Conservation (phyloP, 2,329 filamentous ascomycete genomes). For the Aspergillus viridinutans region DNA sequence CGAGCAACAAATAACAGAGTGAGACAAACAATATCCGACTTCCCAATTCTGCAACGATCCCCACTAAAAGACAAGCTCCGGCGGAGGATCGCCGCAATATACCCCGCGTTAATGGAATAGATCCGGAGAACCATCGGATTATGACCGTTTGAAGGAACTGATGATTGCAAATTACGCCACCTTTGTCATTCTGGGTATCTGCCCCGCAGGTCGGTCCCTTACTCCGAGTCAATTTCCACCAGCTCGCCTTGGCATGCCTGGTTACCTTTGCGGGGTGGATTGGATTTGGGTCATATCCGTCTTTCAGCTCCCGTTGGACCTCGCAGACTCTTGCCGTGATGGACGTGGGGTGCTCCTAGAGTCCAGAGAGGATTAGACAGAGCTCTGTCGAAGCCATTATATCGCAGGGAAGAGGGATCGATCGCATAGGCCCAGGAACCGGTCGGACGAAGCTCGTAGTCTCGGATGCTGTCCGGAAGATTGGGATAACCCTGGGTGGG, state of each 20-base stretch:
- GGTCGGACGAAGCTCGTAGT: conserved; percentile 35
- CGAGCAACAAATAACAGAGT: background rate
- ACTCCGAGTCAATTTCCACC: conserved; percentile 28
- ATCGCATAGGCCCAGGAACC: conserved; percentile 26
- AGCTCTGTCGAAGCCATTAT: conserved; percentile 18
- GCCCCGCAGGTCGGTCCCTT: too few relatives aligned
- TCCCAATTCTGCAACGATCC: background rate
- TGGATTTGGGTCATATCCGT: conserved; percentile 33
- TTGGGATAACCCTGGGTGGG: conserved; percentile 18
- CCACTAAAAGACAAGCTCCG: background rate
- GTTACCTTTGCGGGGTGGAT: conserved; percentile 28
- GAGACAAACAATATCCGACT: background rate
- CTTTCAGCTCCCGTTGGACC: conserved; percentile 36
- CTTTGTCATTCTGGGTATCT: too few relatives aligned
- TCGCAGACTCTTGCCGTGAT: conserved; percentile 38
- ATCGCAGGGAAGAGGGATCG: conserved; percentile 32
- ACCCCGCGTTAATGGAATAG: background rate
- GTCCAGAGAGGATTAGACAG: conserved; percentile 25
- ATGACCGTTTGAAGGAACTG: too few relatives aligned
- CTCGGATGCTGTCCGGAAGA: conserved; percentile 24
- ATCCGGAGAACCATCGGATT: too few relatives aligned
- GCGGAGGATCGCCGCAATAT: background rate
- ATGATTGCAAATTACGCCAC: too few relatives aligned
- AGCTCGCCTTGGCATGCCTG: conserved; percentile 32
- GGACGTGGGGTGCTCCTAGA: conserved; percentile 33